Percentiles rank a stretch among this genome's conserved stretches.
Conservation (phyloP, 1,139 yeast genomes). For the Suhomyces terraborum region DNA sequence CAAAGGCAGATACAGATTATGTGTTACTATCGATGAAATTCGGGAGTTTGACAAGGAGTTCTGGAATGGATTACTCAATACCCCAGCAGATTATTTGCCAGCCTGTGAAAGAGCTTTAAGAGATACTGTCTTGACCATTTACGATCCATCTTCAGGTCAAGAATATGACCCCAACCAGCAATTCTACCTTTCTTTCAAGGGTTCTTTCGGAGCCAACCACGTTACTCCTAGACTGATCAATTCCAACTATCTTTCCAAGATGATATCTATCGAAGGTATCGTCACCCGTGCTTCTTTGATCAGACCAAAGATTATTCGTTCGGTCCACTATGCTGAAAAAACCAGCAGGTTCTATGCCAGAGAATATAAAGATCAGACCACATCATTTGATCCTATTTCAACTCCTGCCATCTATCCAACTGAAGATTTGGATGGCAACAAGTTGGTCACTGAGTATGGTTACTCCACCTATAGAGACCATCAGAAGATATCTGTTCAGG, state of each 20-base stretch:
- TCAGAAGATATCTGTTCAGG: conserved; percentile 91
- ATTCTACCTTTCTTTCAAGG: conserved; percentile 80
- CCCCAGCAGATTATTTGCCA: conserved; percentile 85
- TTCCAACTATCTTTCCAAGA: conserved; percentile 72
- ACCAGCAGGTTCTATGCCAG: conserved; percentile 85
- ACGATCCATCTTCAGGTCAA: conserved; percentile 52
- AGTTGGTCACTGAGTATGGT: conserved; percentile 88
- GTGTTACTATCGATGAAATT: conserved; percentile 81
- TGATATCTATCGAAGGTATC: conserved; percentile 92
- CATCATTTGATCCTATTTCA: conserved; percentile 81
- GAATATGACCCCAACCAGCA: conserved; percentile 62
- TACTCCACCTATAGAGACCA: conserved; percentile 92
- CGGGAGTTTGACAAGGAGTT: conserved; percentile 79
- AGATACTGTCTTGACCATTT: conserved; percentile 73
- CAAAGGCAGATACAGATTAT: conserved; percentile 65
- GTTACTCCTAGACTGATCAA: conserved; percentile 87
- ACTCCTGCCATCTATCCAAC: conserved; percentile 92
- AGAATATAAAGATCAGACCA: conserved; percentile 91
- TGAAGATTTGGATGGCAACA: conserved; percentile 89
- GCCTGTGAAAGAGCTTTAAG: conserved; percentile 87
- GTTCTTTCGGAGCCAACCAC: conserved; percentile 88
- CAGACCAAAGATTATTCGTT: conserved; percentile 86
- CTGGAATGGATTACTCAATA: conserved; percentile 75
- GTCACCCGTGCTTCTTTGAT: conserved; percentile 92
- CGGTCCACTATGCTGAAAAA: conserved; percentile 90